phyloP scores from a whole-genome alignment of 371 early-diverging fungal genomes.

The Saksenaea oblongispora region DNA sequence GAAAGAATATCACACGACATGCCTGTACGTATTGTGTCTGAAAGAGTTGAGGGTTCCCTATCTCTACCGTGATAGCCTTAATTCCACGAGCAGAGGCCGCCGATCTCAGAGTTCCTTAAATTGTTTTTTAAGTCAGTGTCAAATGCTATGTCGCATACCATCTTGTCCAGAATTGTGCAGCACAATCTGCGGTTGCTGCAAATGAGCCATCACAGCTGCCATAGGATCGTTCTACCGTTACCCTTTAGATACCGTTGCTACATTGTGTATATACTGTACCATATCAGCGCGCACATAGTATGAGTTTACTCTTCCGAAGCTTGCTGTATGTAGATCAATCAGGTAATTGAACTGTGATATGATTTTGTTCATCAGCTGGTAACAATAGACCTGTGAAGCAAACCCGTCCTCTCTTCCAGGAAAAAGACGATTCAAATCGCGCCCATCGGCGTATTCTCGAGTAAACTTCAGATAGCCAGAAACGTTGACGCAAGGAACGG shows the following conservation, averaged over 20 bases:
- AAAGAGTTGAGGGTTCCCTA: constrained; percentile 77
- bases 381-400: constrained; percentile 81
- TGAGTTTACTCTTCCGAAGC: constrained; percentile 83
- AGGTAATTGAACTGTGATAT: constrained; percentile 79
- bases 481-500: constrained; percentile 86
- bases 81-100: constrained; percentile 81
- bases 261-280: constrained; percentile 20
- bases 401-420: constrained; percentile 78
- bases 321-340: constrained; percentile 89
- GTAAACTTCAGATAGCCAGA: constrained; percentile 80
- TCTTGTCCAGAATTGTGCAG: constrained; percentile 46
- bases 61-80: constrained; percentile 87
- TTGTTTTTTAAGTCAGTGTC: constrained; percentile 11
- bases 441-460: constrained; percentile 82
- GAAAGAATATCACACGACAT: constrained; percentile 16
- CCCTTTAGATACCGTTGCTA: not conserved
- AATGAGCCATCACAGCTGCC: constrained; percentile 74
- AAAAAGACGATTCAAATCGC: constrained; percentile 86
- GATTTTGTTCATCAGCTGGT: constrained; percentile 78
- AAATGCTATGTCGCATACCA: constrained; percentile 4
- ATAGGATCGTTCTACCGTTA: constrained; percentile 61
- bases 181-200: constrained; percentile 85
- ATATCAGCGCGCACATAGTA: constrained; percentile 88
- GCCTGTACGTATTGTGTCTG: constrained; percentile 70
- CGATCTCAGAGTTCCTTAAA: constrained; percentile 75